Evolutionary conservation across 345 rosid species (phyloP), one percentile per base, ranked within the genome.

Genomic region (Theobroma cacao): DNA sequence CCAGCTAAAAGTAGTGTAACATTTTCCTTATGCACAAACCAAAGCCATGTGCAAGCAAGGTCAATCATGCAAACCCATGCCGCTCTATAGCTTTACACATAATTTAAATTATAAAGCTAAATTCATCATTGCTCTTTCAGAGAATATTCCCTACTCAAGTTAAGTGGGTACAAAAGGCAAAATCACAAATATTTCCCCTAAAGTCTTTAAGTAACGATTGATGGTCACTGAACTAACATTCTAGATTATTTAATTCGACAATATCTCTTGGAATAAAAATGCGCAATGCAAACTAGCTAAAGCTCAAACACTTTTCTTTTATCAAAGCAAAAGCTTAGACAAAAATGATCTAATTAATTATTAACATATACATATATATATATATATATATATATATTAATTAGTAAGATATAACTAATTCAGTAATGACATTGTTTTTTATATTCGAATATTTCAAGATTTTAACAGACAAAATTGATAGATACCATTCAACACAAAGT

Each of bases 111-210:
- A 60, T 7, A 71, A 68, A 71, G 61, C 26, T 17, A 47, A 69
- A 69, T 28, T 28, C 58, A 18, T 36, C 64, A 50, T 83, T 40
- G n/a, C 40, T 71, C 36, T 77, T 52, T 10, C 31, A 48, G n/a
- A 41, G 55, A 74, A 74, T 58, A 59, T 75, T 41, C 17, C 31
- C 56, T 28, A 43, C 40, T 31, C 40, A 75, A 26, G 50, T 50
- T 50, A 50, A 71, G 45, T 52, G 61, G 75, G 56, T 33, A 50
- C 10, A 70, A 48, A 22, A 41, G 72, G 53, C 52, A 18, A 40
- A 50, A 67, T 41, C 72, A 14, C 20, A 43, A 41, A 6, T 9
- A 41, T 41, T 41, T 41, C 45, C 45, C 45, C 7, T 41, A 41
- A 41, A 41, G 45, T 41, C 45, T 41, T 7, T 41, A 41, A 67